Evolutionary conservation across 2,329 filamentous ascomycete species (phyloP).

Genomic region (Sarocladium strictum): DNA sequence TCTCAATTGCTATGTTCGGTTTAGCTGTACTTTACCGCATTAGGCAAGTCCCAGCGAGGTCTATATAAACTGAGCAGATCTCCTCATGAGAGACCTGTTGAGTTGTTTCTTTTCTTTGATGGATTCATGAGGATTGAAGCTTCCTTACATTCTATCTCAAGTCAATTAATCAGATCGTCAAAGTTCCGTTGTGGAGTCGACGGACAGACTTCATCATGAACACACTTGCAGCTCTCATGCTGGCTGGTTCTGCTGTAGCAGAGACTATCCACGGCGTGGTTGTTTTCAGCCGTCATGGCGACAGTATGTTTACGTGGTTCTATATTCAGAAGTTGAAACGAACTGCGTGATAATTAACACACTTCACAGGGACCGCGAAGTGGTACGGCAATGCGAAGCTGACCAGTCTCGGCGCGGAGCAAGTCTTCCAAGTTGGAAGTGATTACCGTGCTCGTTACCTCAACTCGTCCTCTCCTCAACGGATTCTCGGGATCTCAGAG

Average conservation of each 20-base stretch:
- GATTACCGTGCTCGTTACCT: conserved; percentile 20
- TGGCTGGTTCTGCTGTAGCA: conserved; percentile 18
- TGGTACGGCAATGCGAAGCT: conserved; percentile 26
- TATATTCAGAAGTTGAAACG: neutral
- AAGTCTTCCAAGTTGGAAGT: conserved; percentile 23
- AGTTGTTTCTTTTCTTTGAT: neutral
- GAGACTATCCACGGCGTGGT: conserved; percentile 28
- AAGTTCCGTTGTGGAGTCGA: neutral
- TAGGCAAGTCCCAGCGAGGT: conserved; percentile 7
- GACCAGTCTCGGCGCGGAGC: conserved; percentile 27
- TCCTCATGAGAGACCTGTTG: neutral
- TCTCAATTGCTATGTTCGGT: conserved; percentile 1
- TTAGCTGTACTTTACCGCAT: conserved; percentile 4
- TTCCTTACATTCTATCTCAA: neutral
- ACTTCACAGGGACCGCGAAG: conserved; percentile 25
- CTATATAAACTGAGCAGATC: neutral
- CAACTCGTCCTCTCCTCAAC: conserved; percentile 18
- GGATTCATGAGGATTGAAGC: neutral
- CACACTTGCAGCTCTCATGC: conserved; percentile 7
- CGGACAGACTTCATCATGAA: neutral
- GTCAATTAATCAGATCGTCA: neutral
- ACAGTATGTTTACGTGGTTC: conserved; percentile 20
- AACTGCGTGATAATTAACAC: conserved; percentile 5
- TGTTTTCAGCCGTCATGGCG: conserved; percentile 28
- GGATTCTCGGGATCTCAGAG: conserved; percentile 26